A percentile compares a stretch with the other conserved stretches of the same genome.
Evolutionary conservation across 805 yeast genomes (phyloP).

Genomic region (Saturnispora bothae): DNA sequence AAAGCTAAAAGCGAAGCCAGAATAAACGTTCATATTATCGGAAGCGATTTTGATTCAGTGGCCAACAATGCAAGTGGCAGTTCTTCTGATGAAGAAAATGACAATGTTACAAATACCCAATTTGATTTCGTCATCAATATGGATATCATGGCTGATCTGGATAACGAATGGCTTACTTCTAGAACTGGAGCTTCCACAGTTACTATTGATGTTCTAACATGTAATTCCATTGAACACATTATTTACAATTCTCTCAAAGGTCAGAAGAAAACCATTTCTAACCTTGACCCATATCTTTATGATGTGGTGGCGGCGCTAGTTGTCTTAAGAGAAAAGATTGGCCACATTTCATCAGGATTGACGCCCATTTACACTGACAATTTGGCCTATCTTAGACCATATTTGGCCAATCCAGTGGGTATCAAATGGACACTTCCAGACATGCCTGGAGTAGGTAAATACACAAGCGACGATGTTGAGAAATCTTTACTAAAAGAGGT

Average conservation of each 20-base stretch:
- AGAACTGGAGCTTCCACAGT: slow-evolving; percentile 18
- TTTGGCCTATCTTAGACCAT: slow-evolving; percentile 48
- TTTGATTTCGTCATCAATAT: slow-evolving; percentile 24
- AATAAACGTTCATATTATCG: slow-evolving; percentile 30
- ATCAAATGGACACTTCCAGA: slow-evolving; percentile 73
- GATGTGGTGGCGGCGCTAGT: slow-evolving; percentile 75
- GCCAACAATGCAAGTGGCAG: background rate
- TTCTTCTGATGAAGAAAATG: background rate
- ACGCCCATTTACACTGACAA: slow-evolving; percentile 64
- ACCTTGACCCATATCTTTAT: slow-evolving; percentile 33
- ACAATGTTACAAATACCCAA: background rate
- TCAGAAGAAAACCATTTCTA: slow-evolving; percentile 22
- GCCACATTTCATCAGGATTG: slow-evolving; percentile 69
- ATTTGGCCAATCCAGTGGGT: slow-evolving; percentile 33
- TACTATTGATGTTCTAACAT: slow-evolving; percentile 60
- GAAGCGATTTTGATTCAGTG: slow-evolving; percentile 20
- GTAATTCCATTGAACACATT: slow-evolving; percentile 79
- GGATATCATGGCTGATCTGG: slow-evolving; percentile 23
- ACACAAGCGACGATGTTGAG: slow-evolving; percentile 68
- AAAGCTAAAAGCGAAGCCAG: slow-evolving; percentile 17
- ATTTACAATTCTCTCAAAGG: slow-evolving; percentile 21
- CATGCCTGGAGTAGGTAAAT: slow-evolving; percentile 50
- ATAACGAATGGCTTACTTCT: slow-evolving; percentile 13
- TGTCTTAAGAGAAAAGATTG: slow-evolving; percentile 71
- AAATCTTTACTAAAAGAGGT: slow-evolving; percentile 67